These are phyloP conservation scores for Panaeolus cyanescens DNA, from an alignment of 768 basidiomycete genomes.

Conservation along the genomic window DNA sequence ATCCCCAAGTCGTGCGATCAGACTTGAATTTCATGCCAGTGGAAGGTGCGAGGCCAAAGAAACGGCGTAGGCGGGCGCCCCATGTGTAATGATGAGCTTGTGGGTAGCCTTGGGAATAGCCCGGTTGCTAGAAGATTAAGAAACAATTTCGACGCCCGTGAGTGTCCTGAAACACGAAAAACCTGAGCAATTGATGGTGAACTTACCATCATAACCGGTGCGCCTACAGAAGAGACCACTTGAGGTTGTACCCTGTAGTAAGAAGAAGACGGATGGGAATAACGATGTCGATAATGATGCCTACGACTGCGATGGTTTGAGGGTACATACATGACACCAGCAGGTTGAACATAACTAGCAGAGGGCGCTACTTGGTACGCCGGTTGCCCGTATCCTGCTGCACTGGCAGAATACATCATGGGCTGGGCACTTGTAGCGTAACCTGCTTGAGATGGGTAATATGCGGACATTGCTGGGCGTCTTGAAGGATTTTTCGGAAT, in stretches of 20 bases:
- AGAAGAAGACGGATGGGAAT: conserved; percentile 12
- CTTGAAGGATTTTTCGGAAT: not conserved
- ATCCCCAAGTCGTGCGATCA: conserved; percentile 51
- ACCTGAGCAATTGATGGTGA: not conserved
- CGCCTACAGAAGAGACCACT: conserved; percentile 21
- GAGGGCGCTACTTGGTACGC: conserved; percentile 17
- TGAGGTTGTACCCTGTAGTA: conserved; percentile 24
- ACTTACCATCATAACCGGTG: conserved; percentile 31
- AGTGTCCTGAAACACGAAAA: not conserved
- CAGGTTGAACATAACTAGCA: conserved; percentile 25
- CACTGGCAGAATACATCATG: conserved; percentile 30
- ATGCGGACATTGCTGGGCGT: conserved; percentile 28
- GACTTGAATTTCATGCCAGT: conserved; percentile 43
- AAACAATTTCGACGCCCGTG: not conserved
- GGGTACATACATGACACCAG: conserved; percentile 33
- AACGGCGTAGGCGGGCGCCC: conserved; percentile 50
- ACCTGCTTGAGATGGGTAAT: conserved; percentile 40
- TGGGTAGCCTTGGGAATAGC: conserved; percentile 24
- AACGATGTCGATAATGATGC: conserved; percentile 24
- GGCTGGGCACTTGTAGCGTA: conserved; percentile 30
- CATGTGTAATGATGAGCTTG: conserved; percentile 32
- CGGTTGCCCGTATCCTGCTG: conserved; percentile 22
- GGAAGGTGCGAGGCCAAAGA: conserved; percentile 51
- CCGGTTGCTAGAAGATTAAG: conserved; percentile 27
- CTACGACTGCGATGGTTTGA: conserved; percentile 24